Base-by-base conservation (phyloP, 164 flowering plant species). In the Taxillus chinensis region DNA sequence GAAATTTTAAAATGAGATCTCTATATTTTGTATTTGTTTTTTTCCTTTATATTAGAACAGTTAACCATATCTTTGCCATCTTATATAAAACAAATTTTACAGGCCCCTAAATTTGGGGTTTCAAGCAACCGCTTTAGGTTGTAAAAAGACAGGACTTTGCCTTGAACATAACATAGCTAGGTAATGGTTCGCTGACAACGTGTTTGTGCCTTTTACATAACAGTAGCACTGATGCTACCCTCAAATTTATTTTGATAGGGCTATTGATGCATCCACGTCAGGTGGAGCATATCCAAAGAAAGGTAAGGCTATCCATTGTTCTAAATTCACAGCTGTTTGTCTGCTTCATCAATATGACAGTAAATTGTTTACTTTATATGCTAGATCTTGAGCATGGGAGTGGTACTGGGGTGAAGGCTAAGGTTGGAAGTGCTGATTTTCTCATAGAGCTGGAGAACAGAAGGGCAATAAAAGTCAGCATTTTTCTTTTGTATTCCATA, bases 401-500 rank as follows among this genome's bases (percentile, higher is more conserved):
- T 58, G 54, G 37, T 12, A 13, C 58, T 8, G 63, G 45, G 27
- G 77, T 67, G 57, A 79, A 82, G 76, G 82, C 81, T 45, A 72
- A 82, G 71, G 67, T 69, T 54, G 98, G 96, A 45, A 87, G 87
- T 63, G 95, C 96, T 17, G 75, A 63, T 55, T 85, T 76, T 62
- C 86, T 88, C 12, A 56, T 86, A 61, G 79, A 85, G 53, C 82
- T 91, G 65, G 97, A 91, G 69, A 79, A 83, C 39, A 81, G 56
- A 67, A 83, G 96, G 72, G 50, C 96, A 42, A 90, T 90, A 53
- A 90, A 90, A 90, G 97, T 84, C 48, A 12, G 75, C 49, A 10
- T 6, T 53, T 59, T 12, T 11, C 8, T 27, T 48, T 51, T 7
- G 7, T 49, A 54, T 4, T 49, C 13, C 14, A 49, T 12, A 49